These are phyloP conservation scores for Fraxinus ornus DNA, from an alignment of 305 asterid genomes.

Conservation along the genomic window DNA sequence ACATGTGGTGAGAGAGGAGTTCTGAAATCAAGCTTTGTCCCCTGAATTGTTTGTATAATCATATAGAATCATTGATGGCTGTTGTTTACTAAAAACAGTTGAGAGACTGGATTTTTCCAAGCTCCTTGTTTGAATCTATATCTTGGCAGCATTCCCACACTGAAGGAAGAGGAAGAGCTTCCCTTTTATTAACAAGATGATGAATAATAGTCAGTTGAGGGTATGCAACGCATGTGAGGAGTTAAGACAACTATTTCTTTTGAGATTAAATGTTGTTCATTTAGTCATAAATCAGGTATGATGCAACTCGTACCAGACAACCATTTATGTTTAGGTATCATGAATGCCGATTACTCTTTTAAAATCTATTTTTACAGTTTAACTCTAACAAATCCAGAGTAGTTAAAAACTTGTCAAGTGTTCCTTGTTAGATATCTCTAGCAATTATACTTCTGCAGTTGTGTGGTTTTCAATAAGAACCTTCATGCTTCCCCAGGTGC, in stretches of 20 bases:
- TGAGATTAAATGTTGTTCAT: not conserved
- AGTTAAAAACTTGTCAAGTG: conserved; percentile 3
- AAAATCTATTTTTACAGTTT: conserved; percentile 1
- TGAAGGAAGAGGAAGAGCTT: not conserved
- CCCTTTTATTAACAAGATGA: not conserved
- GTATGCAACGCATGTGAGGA: not conserved
- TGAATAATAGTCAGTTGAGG: not conserved
- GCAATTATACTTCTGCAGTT: not conserved
- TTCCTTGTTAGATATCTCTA: conserved; percentile 15
- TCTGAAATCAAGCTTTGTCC: not conserved
- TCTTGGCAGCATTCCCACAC: not conserved
- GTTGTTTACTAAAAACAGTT: not conserved
- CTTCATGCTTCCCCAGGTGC: not conserved
- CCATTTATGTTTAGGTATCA: not conserved
- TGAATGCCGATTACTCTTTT: conserved; percentile 8
- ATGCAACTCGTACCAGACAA: not conserved
- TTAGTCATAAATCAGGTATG: not conserved
- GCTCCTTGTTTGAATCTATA: not conserved
- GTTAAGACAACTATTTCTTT: not conserved
- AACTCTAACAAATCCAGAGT: conserved; percentile 6
- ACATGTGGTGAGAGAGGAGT: not conserved
- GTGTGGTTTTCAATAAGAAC: not conserved
- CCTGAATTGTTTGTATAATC: not conserved
- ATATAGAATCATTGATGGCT: not conserved
- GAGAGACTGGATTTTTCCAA: not conserved